phyloP scores from a whole-genome alignment of 257 asterid species.

The Solanum microdontum region DNA sequence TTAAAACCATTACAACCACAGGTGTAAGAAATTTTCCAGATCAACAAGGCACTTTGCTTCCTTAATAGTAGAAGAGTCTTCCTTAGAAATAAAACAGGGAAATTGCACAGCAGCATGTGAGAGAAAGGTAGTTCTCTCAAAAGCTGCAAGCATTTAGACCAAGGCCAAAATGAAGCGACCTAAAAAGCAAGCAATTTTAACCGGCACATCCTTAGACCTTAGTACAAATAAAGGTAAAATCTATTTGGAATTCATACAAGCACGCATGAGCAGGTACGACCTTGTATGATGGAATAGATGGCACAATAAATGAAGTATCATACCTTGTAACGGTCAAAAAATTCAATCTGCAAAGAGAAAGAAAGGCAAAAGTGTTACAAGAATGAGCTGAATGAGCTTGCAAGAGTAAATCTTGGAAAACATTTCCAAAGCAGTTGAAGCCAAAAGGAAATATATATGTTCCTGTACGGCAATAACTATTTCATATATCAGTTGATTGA shows the following conservation, averaged over 20 bases:
- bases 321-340: slow-evolving; percentile 92
- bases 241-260: neutral
- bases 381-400: neutral
- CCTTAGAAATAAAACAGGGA: neutral
- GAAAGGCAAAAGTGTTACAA: slow-evolving; percentile 5
- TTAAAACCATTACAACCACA: neutral
- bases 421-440: neutral
- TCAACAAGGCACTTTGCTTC: neutral
- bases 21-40: neutral
- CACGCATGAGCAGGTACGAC: neutral
- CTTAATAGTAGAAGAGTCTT: neutral
- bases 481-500: neutral
- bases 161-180: neutral
- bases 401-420: neutral
- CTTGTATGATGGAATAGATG: neutral
- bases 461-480: neutral
- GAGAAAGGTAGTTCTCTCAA: neutral
- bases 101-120: neutral
- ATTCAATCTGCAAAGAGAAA: slow-evolving; percentile 62
- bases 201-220: neutral
- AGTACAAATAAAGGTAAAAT: neutral
- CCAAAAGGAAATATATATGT: neutral
- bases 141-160: neutral
- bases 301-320: slow-evolving; percentile 3
- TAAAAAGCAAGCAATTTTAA: neutral